A percentile compares a stretch with the other conserved stretches of the same genome.
Evolutionary conservation across 257 asterid species (phyloP).

Genomic region (Scutellaria barbata): DNA sequence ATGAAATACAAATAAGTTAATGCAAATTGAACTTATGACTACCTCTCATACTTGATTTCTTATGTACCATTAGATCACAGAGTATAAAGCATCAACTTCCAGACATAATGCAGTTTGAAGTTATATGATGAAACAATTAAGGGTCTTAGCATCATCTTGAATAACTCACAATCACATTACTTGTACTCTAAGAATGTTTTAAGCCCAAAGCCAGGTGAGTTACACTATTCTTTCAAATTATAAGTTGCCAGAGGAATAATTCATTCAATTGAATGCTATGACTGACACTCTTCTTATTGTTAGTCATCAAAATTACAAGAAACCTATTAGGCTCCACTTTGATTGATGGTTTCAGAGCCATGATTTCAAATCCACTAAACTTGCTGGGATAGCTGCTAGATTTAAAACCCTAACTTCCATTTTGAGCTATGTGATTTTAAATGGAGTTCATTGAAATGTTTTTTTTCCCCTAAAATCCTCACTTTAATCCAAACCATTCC

Average conservation of each 20-base stretch:
- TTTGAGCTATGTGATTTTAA: background rate
- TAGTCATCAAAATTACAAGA: background rate
- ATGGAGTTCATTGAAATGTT: background rate
- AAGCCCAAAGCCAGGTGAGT: background rate
- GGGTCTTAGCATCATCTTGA: conserved; percentile 13
- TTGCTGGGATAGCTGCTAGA: background rate
- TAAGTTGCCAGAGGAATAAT: conserved; percentile 9
- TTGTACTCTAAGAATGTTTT: conserved; percentile 13
- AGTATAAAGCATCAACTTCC: conserved; percentile 17
- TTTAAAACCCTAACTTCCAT: background rate
- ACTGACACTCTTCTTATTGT: background rate
- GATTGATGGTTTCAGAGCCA: conserved; percentile 2
- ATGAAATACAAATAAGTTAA: conserved; percentile 4
- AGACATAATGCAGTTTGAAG: conserved; percentile 15
- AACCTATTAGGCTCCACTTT: background rate
- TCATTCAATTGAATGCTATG: conserved; percentile 2
- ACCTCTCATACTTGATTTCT: conserved; percentile 14
- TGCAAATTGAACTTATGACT: background rate
- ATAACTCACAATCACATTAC: conserved; percentile 10
- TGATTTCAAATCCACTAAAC: conserved; percentile 11
- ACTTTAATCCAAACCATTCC: background rate
- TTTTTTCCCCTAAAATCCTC: background rate
- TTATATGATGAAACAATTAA: conserved; percentile 16
- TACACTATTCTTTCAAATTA: conserved; percentile 6
- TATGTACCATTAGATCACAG: conserved; percentile 16